Conservation (phyloP, 306 rosid species). For the Medicago lupulina region DNA sequence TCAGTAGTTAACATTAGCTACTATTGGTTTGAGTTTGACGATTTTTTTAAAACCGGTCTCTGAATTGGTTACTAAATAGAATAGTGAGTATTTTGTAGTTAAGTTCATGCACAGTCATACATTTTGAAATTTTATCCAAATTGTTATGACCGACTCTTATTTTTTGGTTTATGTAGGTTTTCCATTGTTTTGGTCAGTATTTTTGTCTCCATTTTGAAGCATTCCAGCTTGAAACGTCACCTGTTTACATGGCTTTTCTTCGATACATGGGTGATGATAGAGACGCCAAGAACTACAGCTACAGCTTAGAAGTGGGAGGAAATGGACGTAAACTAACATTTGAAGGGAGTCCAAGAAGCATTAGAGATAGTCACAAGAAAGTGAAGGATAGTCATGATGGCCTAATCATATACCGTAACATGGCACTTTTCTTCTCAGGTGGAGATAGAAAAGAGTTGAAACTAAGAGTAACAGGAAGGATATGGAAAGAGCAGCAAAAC, state of each 20-base stretch:
- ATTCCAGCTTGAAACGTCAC: slow-evolving; percentile 80
- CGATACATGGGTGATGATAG: slow-evolving; percentile 81
- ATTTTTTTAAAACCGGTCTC: neutral
- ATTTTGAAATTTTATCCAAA: slow-evolving; percentile 30
- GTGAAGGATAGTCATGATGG: slow-evolving; percentile 84
- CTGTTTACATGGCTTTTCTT: slow-evolving; percentile 81
- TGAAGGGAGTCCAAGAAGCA: slow-evolving; percentile 76
- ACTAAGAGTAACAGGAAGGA: slow-evolving; percentile 75
- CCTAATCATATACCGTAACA: slow-evolving; percentile 71
- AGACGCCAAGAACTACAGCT: slow-evolving; percentile 69
- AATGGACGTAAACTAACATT: slow-evolving; percentile 69
- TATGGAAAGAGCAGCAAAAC: slow-evolving; percentile 82
- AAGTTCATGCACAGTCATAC: neutral
- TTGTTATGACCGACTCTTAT: slow-evolving; percentile 21
- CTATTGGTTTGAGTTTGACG: neutral
- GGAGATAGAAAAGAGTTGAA: slow-evolving; percentile 81
- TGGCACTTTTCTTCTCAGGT: slow-evolving; percentile 84
- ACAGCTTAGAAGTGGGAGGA: slow-evolving; percentile 84
- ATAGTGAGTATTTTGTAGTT: neutral
- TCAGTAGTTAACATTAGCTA: neutral
- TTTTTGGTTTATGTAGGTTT: slow-evolving; percentile 55
- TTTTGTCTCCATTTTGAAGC: slow-evolving; percentile 89
- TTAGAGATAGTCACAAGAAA: slow-evolving; percentile 76
- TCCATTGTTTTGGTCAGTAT: slow-evolving; percentile 79
- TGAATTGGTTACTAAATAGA: neutral